These are phyloP conservation scores for Cladochytrium replicatum DNA, from an alignment of 192 early-diverging fungal genomes.

Conservation along the genomic window DNA sequence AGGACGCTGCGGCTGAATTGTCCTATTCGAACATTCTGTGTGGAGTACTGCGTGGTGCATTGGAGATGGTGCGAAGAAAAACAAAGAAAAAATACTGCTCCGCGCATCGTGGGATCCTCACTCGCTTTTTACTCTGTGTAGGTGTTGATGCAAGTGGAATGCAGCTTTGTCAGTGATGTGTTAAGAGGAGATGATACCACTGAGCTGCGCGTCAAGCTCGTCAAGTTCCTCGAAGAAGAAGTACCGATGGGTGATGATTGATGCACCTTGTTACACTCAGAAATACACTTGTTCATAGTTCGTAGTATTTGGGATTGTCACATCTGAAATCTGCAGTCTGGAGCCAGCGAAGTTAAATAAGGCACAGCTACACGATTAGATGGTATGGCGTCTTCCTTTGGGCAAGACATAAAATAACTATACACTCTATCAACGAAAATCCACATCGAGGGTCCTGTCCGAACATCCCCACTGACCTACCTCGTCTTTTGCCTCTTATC, in stretches of 20 bases:
- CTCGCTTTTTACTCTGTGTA: constrained; percentile 37
- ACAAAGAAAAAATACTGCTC: constrained; percentile 2
- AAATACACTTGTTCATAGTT: neutral
- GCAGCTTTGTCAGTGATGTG: constrained; percentile 70
- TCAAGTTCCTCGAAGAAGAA: constrained; percentile 88
- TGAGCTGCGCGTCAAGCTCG: constrained; percentile 83
- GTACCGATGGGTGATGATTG: constrained; percentile 86
- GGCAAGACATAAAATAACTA: neutral
- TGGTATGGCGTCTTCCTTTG: neutral
- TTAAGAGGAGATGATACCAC: constrained; percentile 81
- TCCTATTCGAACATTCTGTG: constrained; percentile 97
- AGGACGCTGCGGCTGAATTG: constrained; percentile 55
- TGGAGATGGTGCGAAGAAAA: constrained; percentile 83
- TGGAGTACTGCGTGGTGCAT: constrained; percentile 85
- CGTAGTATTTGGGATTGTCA: neutral
- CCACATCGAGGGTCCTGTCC: neutral
- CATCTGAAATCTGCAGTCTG: neutral
- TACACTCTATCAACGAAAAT: neutral
- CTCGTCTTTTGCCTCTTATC: neutral
- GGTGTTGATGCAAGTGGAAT: constrained; percentile 88
- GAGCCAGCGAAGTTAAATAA: neutral
- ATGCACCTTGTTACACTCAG: neutral
- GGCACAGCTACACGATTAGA: neutral
- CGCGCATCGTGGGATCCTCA: constrained; percentile 2
- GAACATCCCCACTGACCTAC: neutral